Evolutionary conservation across 306 rosid species (phyloP).

Genomic region (Cucumis melo): DNA sequence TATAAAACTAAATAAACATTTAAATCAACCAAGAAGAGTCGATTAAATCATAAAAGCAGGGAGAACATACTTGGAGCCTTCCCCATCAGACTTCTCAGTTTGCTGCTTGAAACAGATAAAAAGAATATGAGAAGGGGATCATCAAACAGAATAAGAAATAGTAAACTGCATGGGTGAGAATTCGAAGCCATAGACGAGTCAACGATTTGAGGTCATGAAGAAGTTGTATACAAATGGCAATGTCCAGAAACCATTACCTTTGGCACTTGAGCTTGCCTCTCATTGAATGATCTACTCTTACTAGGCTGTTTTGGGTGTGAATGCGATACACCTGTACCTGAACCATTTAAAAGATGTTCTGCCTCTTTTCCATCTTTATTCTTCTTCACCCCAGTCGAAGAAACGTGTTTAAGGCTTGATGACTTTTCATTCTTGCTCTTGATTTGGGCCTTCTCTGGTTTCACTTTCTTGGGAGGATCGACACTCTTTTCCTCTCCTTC

Average conservation of each 20-base stretch:
- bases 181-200: neutral
- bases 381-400: slow-evolving; percentile 25
- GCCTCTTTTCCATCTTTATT: slow-evolving; percentile 49
- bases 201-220: neutral
- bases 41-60: neutral
- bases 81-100: slow-evolving; percentile 52
- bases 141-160: slow-evolving; percentile 15
- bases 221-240: neutral
- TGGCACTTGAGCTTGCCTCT: slow-evolving; percentile 34
- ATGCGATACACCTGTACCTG: slow-evolving; percentile 21
- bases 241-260: slow-evolving; percentile 27
- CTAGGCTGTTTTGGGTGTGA: slow-evolving; percentile 34
- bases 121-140: slow-evolving; percentile 15
- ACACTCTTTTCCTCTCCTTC: slow-evolving; percentile 28
- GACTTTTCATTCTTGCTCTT: slow-evolving; percentile 46
- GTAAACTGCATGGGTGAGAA: neutral
- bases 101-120: slow-evolving; percentile 38
- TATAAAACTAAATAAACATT: neutral
- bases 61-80: slow-evolving; percentile 32
- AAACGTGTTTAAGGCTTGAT: slow-evolving; percentile 21
- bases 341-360: slow-evolving; percentile 48
- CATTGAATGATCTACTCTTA: slow-evolving; percentile 35
- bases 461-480: slow-evolving; percentile 22
- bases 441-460: slow-evolving; percentile 31
- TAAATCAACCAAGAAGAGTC: neutral